These are phyloP conservation scores for Hymenoscyphus occultus DNA, from an alignment of 2,329 filamentous ascomycete genomes.

Conservation along the genomic window DNA sequence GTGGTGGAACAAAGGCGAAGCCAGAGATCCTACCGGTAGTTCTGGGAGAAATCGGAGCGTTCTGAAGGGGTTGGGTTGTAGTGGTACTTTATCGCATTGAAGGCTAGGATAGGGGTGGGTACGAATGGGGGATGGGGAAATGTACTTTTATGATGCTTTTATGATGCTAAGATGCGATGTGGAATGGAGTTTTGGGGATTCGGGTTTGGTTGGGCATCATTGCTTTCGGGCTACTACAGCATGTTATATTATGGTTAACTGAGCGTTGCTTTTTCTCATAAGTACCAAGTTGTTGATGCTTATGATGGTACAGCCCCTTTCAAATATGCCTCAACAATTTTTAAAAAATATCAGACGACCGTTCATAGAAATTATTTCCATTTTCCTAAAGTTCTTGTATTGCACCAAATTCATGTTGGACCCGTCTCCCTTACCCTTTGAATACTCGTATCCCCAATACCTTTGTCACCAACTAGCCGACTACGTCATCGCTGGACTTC, in stretches of 20 bases:
- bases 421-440: neutral
- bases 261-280: neutral
- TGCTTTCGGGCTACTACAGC: neutral
- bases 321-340: too few species aligned
- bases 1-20: slow-evolving; percentile 28
- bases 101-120: neutral
- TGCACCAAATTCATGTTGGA: neutral
- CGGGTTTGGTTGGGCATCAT: neutral
- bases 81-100: neutral
- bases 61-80: neutral
- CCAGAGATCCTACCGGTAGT: slow-evolving; percentile 24
- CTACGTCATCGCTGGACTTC: neutral
- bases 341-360: too few species aligned
- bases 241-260: neutral
- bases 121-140: too few species aligned
- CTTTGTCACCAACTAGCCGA: neutral
- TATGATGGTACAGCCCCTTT: neutral
- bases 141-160: neutral
- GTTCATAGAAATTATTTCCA: too few species aligned
- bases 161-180: neutral
- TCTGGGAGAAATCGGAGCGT: neutral
- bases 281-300: neutral
- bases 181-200: neutral
- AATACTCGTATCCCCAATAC: neutral
- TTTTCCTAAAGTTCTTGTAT: too few species aligned